Conservation (phyloP, 2,329 filamentous ascomycete species). For the Calonectria henricotiae region DNA sequence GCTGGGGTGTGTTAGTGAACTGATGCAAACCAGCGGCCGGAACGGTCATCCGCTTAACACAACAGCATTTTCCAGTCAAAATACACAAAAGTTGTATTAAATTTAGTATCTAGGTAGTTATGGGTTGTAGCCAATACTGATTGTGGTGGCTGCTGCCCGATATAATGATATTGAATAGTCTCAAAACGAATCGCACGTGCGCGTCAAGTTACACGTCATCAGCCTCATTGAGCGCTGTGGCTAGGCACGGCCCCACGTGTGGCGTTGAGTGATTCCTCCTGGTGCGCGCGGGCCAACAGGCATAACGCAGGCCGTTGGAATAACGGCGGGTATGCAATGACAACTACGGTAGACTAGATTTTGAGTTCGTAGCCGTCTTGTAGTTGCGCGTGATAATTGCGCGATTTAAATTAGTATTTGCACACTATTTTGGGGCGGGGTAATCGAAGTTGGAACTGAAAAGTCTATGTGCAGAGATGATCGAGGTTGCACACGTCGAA, state of each 20-base stretch:
- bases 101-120: too few relatives aligned
- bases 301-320: conserved; percentile 6
- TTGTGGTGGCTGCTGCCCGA: too few relatives aligned
- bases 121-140: too few relatives aligned
- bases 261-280: not conserved
- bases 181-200: too few relatives aligned
- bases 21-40: not conserved
- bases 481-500: not conserved
- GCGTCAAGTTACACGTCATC: too few relatives aligned
- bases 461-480: not conserved
- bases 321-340: conserved; percentile 2
- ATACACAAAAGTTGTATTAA: too few relatives aligned
- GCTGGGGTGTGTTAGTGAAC: not conserved
- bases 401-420: conserved; percentile 17
- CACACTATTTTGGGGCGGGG: not conserved
- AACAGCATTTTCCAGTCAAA: too few relatives aligned
- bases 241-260: not conserved
- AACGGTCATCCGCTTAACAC: too few relatives aligned
- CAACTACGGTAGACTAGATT: not conserved
- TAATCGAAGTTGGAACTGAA: not conserved
- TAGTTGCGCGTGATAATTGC: not conserved
- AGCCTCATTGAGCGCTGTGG: not conserved
- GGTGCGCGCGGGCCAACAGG: not conserved
- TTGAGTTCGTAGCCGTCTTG: not conserved
- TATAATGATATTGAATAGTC: not conserved